Conservation (phyloP, 2,329 filamentous ascomycete genomes). For the Pleurostoma richardsiae region DNA sequence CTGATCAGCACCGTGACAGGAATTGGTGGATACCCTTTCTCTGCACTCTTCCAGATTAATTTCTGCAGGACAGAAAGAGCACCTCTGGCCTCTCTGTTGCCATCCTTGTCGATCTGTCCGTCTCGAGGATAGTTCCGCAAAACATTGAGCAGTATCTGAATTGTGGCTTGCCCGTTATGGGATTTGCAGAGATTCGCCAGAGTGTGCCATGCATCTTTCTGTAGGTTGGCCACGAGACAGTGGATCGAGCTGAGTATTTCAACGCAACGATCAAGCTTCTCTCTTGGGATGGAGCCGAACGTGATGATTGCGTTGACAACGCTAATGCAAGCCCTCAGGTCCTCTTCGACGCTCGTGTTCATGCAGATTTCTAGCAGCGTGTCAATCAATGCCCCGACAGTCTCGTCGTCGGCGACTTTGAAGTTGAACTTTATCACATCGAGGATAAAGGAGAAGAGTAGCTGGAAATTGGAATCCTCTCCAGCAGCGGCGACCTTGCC, state of each 20-base stretch:
- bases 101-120: slow-evolving; percentile 43
- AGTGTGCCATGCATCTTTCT: slow-evolving; percentile 64
- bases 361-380: slow-evolving; percentile 62
- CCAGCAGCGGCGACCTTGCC: slow-evolving; percentile 32
- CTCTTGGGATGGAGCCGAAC: slow-evolving; percentile 62
- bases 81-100: slow-evolving; percentile 54
- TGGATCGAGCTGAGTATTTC: slow-evolving; percentile 70
- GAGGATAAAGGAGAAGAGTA: slow-evolving; percentile 60
- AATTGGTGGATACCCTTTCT: slow-evolving; percentile 55
- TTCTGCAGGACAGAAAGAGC: slow-evolving; percentile 59
- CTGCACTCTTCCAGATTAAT: slow-evolving; percentile 52
- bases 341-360: slow-evolving; percentile 58
- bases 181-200: slow-evolving; percentile 67
- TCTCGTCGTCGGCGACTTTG: slow-evolving; percentile 58
- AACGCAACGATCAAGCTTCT: slow-evolving; percentile 60
- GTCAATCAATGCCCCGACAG: slow-evolving; percentile 57
- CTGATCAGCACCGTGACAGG: slow-evolving; percentile 55
- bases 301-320: slow-evolving; percentile 68
- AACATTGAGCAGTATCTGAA: slow-evolving; percentile 60
- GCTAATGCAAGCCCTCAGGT: slow-evolving; percentile 62
- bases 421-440: slow-evolving; percentile 74
- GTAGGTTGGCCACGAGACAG: slow-evolving; percentile 55
- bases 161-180: slow-evolving; percentile 65
- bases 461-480: slow-evolving; percentile 58
- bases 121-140: slow-evolving; percentile 43